These are phyloP conservation scores for Entophlyctis luteolus DNA, from an alignment of 192 early-diverging fungal species.

Conservation along the genomic window DNA sequence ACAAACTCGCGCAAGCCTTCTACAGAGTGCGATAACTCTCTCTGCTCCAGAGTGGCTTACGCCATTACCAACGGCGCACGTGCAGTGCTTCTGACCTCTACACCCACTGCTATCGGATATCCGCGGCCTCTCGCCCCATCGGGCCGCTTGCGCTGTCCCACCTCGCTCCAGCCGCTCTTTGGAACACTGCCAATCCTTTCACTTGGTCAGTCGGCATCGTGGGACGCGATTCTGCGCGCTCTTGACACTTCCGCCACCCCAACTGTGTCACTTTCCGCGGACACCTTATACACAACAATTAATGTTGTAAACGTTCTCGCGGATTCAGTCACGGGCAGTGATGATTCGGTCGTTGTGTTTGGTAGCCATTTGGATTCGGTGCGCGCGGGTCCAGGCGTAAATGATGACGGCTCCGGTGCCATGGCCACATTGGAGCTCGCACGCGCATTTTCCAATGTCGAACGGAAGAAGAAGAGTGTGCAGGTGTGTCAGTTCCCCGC, in stretches of 20 bases:
- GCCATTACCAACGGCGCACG: constrained; percentile 7
- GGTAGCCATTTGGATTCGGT: constrained; percentile 40
- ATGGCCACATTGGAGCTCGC: constrained; percentile 40
- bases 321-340: neutral
- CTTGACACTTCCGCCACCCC: neutral
- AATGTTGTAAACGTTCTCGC: constrained; percentile 31
- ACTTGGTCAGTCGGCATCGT: constrained; percentile 3
- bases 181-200: neutral
- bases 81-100: neutral
- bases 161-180: neutral
- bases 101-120: constrained; percentile 3
- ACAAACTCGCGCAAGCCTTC: neutral
- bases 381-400: constrained; percentile 45
- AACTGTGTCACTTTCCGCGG: neutral
- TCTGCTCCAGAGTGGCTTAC: constrained; percentile 4
- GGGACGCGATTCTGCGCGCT: neutral
- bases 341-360: neutral
- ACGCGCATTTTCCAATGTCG: neutral
- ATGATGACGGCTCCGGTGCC: constrained; percentile 48
- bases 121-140: constrained; percentile 3
- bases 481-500: neutral
- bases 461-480: neutral
- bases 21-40: neutral
- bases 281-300: neutral
- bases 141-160: neutral